Base-by-base conservation (phyloP, 225 moss, liverwort and hornwort genomes). In the Thuidium tamariscinum region DNA sequence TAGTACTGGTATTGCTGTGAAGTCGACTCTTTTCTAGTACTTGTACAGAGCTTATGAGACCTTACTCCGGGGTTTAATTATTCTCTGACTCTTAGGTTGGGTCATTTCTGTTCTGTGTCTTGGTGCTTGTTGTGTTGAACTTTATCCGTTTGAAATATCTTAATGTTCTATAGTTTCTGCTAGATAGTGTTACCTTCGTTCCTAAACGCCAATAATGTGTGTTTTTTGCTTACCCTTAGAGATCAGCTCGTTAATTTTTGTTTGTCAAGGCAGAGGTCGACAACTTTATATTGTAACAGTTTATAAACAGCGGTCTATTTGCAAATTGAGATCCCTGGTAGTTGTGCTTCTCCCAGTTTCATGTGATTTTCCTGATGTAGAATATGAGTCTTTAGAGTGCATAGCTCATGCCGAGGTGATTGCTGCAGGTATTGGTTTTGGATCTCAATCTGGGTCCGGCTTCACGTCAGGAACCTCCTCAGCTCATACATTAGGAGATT, bases 401-500 rank as follows among this genome's bases (percentile, higher is more conserved):
- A 68, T 68, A 48, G 62, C 77, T 90, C 57, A 84, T 83, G 74
- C 52, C 10, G 72, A 37, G 56, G 87, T 85, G 48, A 63, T 70
- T 80, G 73, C 68, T 90, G 91, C 89, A 93, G 93, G 93, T 88
- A 93, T 93, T 82, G 93, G 93, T 72, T 91, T 93, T 89, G 91
- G 90, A 84, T 91, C 93, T 69, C 91, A 87, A 68, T 86, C 91
- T 80, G 92, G 86, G 64, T 79, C 93, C n/a, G 89, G 89, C 54
- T 93, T 91, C 85, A 93, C 88, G 70, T 88, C 91, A 74, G 91
- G 84, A 90, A 90, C 87, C 60, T 90, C 91, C 57, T 87, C 92
- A 83, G 89, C 84, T 83, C 88, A 93, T 75, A 89, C 88, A 26
- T 87, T 90, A 62, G 92, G 93, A 82, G 88, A 89, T 75, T 93